A percentile compares a stretch with the other conserved stretches of the same genome.
Evolutionary conservation across 345 rosid genomes (phyloP).

Genomic region (Euphorbia tirucalli): DNA sequence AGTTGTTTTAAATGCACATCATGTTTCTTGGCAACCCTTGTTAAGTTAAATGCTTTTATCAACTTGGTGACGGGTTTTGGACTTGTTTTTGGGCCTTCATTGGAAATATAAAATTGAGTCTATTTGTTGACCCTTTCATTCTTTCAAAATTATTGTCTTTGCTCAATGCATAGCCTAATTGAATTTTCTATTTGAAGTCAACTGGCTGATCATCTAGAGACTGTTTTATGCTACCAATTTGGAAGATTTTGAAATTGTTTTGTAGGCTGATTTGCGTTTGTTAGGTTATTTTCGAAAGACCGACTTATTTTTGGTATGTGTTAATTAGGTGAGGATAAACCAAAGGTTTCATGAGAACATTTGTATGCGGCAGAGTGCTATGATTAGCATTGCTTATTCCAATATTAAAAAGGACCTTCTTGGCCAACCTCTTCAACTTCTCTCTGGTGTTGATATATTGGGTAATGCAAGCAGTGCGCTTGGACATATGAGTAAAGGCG

Average conservation of each 20-base stretch:
- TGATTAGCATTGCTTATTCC: constrained; percentile 73
- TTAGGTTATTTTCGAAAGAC: constrained; percentile 9
- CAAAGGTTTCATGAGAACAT: constrained; percentile 76
- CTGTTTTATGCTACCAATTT: not conserved
- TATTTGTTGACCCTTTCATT: not conserved
- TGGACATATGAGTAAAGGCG: constrained; percentile 99
- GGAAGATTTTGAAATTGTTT: not conserved
- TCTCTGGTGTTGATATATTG: constrained; percentile 93
- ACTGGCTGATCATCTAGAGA: not conserved
- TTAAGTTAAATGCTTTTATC: not conserved
- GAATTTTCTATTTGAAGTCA: not conserved
- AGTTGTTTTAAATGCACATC: not conserved
- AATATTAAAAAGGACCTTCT: constrained; percentile 87
- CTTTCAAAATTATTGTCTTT: not conserved
- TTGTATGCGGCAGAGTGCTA: constrained; percentile 91
- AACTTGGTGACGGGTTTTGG: constrained; percentile 1
- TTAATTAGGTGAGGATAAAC: constrained; percentile 76
- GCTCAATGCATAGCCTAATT: not conserved
- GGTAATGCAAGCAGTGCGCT: constrained; percentile 99
- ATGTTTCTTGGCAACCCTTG: not conserved
- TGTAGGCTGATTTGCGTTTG: constrained; percentile 5
- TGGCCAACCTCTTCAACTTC: constrained; percentile 95
- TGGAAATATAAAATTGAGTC: not conserved
- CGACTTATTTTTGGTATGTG: constrained; percentile 15
- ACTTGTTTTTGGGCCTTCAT: not conserved